Evolutionary conservation across 306 rosid genomes (phyloP), one percentile per base, ranked within the genome.

Genomic region (Comarum palustre): DNA sequence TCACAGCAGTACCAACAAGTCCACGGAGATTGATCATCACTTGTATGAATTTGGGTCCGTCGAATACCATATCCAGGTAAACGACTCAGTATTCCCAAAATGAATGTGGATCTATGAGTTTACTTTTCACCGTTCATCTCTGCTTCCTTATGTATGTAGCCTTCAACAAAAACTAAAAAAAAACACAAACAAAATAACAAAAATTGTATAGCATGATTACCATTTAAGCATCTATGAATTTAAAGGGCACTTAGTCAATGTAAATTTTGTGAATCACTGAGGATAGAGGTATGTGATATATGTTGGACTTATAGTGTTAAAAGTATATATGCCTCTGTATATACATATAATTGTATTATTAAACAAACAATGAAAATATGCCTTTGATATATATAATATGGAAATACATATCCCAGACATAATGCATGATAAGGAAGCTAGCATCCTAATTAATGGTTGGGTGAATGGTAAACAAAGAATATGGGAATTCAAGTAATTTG

Each of bases 31-130:
- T 74, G 96, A 94, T 75, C 94, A 91, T 77, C 96, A 87, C 82
- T 80, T 91, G 48, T 78, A 86, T 50, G 96, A 91, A 84, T 86
- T 88, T 76, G 98, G 97, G 45, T 88, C 91, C 38, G 87, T 86
- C 71, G 87, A 88, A 69, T 91, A 88, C 71, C 96, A 84, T 74
- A 79, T 89, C 80, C 88, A 82, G 97, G 98, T 89, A 82, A 62
- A 66, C 19, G 43, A 17, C 45, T 45, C 54, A 4, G 36, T 48
- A 32, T 25, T 27, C 64, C 3, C 71, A 41, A 11, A 54, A 36
- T 68, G 16, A 57, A 65, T 36, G 27, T 50, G 16, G 52, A 12
- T 45, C 43, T 64, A 8, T 1, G 47, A 4, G 52, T 12, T 43
- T 16, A 12, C 47, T 43, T 11, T 45, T 45, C 50, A 13, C 50